Conservation (phyloP, 2,329 filamentous ascomycete genomes). For the Botrytis tulipae region DNA sequence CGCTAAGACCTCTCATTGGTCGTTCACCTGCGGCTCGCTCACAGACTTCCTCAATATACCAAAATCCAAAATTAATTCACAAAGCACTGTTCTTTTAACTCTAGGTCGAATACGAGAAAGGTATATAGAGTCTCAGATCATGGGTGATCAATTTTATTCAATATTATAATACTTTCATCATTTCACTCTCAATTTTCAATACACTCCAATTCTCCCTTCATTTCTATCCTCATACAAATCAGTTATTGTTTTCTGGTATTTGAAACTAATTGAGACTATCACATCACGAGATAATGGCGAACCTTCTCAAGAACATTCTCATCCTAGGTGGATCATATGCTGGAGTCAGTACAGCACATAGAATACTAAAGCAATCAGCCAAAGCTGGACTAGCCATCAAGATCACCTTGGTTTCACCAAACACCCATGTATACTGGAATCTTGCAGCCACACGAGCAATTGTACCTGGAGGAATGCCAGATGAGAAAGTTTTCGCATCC, state of each 20-base stretch:
- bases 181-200: neutral
- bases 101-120: neutral
- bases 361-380: conserved; percentile 35
- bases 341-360: conserved; percentile 37
- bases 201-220: neutral
- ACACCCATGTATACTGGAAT: conserved; percentile 50
- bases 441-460: conserved; percentile 48
- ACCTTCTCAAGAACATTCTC: conserved; percentile 29
- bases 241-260: neutral
- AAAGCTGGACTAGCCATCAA: conserved; percentile 43
- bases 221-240: neutral
- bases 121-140: neutral
- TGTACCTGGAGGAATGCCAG: conserved; percentile 44
- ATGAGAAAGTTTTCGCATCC: conserved; percentile 43
- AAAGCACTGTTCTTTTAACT: neutral
- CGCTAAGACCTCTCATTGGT: neutral
- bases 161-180: neutral
- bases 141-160: neutral
- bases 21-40: neutral
- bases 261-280: neutral
- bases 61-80: neutral
- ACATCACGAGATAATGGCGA: neutral
- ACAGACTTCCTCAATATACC: neutral
- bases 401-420: conserved; percentile 53
- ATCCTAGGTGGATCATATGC: conserved; percentile 38